These are phyloP conservation scores for Exophiala viscosa DNA, from an alignment of 2,329 filamentous ascomycete genomes.

Conservation along the genomic window DNA sequence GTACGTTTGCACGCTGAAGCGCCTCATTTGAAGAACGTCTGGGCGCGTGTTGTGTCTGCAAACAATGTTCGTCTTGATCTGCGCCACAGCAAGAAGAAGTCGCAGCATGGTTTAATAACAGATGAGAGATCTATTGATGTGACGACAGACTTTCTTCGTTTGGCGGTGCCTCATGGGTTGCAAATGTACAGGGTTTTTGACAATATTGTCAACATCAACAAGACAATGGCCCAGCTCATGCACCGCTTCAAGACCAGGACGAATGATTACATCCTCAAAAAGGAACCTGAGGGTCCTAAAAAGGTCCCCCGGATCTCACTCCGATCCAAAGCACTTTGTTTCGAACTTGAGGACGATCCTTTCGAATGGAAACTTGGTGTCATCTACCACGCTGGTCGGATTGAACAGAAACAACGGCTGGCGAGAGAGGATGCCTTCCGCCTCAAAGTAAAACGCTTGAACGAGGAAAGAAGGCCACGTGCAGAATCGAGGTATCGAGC, in stretches of 20 bases:
- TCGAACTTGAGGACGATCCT: slow-evolving; percentile 90
- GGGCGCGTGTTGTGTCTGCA: slow-evolving; percentile 81
- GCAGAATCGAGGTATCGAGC: slow-evolving; percentile 52
- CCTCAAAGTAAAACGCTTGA: slow-evolving; percentile 79
- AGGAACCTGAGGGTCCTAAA: slow-evolving; percentile 81
- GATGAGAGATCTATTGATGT: slow-evolving; percentile 83
- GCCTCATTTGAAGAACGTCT: slow-evolving; percentile 75
- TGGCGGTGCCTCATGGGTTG: slow-evolving; percentile 88
- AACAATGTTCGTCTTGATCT: slow-evolving; percentile 78
- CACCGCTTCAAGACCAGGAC: slow-evolving; percentile 85
- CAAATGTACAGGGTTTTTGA: slow-evolving; percentile 89
- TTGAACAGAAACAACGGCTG: slow-evolving; percentile 85
- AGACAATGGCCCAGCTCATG: slow-evolving; percentile 85
- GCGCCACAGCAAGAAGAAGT: slow-evolving; percentile 69
- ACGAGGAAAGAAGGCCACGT: slow-evolving; percentile 59
- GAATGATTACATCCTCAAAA: slow-evolving; percentile 82
- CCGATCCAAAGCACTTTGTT: slow-evolving; percentile 74
- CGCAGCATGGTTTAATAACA: slow-evolving; percentile 55
- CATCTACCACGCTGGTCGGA: slow-evolving; percentile 83
- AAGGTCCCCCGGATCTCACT: slow-evolving; percentile 80
- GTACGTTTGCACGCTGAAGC: slow-evolving; percentile 83
- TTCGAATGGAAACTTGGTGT: slow-evolving; percentile 97
- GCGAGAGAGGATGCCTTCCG: slow-evolving; percentile 87
- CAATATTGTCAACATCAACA: slow-evolving; percentile 82
- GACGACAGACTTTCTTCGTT: slow-evolving; percentile 75